Evolutionary conservation across 768 basidiomycete species (phyloP), one percentile per base, ranked within the genome.

Genomic region (Scleroderma citrinum): DNA sequence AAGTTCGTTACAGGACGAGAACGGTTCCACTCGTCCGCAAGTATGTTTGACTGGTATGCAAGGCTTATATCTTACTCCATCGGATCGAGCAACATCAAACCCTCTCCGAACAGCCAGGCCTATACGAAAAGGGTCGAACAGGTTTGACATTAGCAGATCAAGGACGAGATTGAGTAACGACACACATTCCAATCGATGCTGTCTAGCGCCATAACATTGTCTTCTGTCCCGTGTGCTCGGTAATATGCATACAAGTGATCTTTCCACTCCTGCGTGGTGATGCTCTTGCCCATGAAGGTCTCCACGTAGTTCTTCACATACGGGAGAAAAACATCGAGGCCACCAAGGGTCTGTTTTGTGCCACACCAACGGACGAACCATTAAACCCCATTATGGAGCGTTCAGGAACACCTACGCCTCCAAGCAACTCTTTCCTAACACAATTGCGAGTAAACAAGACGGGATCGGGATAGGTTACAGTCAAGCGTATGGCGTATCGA

Each of bases 361-460:
- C n/a, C n/a, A n/a, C n/a, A n/a, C n/a, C n/a, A n/a, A n/a, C n/a
- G n/a, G n/a, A n/a, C n/a, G n/a, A n/a, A n/a, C n/a, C n/a, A n/a
- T n/a, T n/a, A n/a, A n/a, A n/a, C n/a, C n/a, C n/a, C n/a, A n/a
- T n/a, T n/a, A n/a, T n/a, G n/a, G n/a, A n/a, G n/a, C n/a, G n/a
- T n/a, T n/a, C n/a, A n/a, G n/a, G n/a, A n/a, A n/a, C n/a, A n/a
- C n/a, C n/a, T n/a, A n/a, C n/a, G n/a, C n/a, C n/a, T n/a, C n/a
- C n/a, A n/a, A n/a, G n/a, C n/a, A 29, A 10, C 75, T 47, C 47
- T 95, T 85, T 1, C 93, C 94, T 0, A 79, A 76, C 0, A 93
- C 94, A 47, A 97, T 85, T 2, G 95, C 95, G 44, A 97, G 76
- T n/a, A 97, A 73, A 62, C 97, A 97, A 1, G 86, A 82, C 1